Evolutionary conservation across 2,329 filamentous ascomycete genomes (phyloP).

Genomic region (Trichoderma pleuroti): DNA sequence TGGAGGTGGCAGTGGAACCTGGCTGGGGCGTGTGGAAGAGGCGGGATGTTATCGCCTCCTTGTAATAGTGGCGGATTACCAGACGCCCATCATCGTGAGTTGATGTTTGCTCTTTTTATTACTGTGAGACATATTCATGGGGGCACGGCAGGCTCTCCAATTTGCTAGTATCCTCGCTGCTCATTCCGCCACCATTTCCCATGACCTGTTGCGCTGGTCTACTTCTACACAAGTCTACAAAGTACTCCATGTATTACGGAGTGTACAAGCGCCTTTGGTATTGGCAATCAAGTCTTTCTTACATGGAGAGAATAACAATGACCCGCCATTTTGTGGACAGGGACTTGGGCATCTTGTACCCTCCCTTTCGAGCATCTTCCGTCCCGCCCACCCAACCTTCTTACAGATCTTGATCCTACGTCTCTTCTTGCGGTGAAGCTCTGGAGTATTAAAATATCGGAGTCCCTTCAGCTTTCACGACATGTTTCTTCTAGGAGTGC

Average conservation of each 20-base stretch:
- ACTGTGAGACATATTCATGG: constrained; percentile 4
- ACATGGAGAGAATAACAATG: not conserved
- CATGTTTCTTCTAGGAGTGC: too few relatives aligned
- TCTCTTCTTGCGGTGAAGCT: not conserved
- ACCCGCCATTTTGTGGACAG: not conserved
- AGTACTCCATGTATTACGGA: not conserved
- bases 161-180: not conserved
- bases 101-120: constrained; percentile 11
- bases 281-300: not conserved
- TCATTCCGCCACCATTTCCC: not conserved
- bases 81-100: constrained; percentile 1
- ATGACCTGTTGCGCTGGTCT: not conserved
- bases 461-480: not conserved
- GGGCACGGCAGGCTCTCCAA: not conserved
- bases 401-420: not conserved
- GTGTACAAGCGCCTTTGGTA: not conserved
- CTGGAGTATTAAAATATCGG: not conserved
- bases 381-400: not conserved
- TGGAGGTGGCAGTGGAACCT: not conserved
- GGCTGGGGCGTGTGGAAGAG: not conserved
- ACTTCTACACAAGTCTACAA: not conserved
- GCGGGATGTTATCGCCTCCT: not conserved
- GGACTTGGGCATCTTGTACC: not conserved
- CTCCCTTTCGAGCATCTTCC: not conserved
- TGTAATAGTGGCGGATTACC: not conserved